These are phyloP conservation scores for Salmacisia buchloeana DNA, from an alignment of 1,284 basidiomycete species.

Conservation along the genomic window DNA sequence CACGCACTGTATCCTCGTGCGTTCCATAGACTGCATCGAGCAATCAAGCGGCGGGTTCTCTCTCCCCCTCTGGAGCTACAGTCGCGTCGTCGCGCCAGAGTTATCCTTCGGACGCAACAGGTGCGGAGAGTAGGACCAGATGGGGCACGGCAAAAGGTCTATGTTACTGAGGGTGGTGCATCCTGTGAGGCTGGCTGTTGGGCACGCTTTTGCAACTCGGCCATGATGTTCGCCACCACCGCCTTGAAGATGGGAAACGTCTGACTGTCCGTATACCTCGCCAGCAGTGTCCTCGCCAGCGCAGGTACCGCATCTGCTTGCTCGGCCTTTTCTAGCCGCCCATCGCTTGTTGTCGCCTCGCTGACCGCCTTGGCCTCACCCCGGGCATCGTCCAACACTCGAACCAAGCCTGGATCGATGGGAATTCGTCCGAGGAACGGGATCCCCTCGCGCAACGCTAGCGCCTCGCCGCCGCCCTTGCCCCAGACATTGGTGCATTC, in stretches of 20 bases:
- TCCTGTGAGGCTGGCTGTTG: neutral
- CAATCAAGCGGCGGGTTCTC: no score
- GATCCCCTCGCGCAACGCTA: constrained; percentile 67
- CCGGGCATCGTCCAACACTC: constrained; percentile 70
- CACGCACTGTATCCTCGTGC: no score
- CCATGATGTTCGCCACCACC: neutral
- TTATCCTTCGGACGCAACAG: no score
- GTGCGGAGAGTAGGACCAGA: no score
- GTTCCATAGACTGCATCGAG: no score
- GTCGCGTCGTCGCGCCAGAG: no score
- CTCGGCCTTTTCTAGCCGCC: neutral
- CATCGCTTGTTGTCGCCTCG: neutral
- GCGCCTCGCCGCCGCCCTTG: constrained; percentile 73
- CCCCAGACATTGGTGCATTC: constrained; percentile 94
- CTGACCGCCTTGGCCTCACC: constrained; percentile 22
- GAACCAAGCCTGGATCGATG: constrained; percentile 86
- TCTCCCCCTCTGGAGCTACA: no score
- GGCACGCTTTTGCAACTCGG: neutral
- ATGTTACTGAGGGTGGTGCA: no score
- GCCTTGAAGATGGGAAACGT: constrained; percentile 47
- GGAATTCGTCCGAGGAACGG: constrained; percentile 83
- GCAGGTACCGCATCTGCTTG: constrained; percentile 10
- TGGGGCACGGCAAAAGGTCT: no score
- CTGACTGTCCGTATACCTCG: constrained; percentile 35
- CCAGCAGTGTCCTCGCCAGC: constrained; percentile 35